Conservation (phyloP, 2,329 filamentous ascomycete genomes). For the Herpotrichia juniperi region DNA sequence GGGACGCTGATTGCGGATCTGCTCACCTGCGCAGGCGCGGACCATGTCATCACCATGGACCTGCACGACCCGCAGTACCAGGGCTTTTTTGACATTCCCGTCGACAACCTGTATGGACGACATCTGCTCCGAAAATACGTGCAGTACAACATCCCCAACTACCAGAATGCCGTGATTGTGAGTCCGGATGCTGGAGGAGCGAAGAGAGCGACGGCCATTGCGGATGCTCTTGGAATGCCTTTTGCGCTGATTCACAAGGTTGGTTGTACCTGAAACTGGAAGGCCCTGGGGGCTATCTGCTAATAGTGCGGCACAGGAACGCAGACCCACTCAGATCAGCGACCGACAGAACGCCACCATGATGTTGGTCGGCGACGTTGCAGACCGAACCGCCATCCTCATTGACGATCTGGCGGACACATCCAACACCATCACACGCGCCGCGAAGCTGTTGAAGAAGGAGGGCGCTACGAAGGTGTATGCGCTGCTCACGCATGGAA, state of each 20-base stretch:
- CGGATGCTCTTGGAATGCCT: constrained; percentile 89
- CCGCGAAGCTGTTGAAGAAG: constrained; percentile 94
- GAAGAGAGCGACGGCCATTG: constrained; percentile 93
- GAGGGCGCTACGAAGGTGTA: constrained; percentile 89
- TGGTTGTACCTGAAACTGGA: constrained; percentile 37
- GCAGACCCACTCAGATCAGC: constrained; percentile 83
- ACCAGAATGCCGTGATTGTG: constrained; percentile 86
- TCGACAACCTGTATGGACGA: constrained; percentile 94
- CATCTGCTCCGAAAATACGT: constrained; percentile 73
- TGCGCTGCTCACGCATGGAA: constrained; percentile 91
- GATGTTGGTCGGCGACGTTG: constrained; percentile 91
- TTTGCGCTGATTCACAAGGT: constrained; percentile 99
- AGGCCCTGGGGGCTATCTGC: background rate
- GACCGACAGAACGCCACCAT: constrained; percentile 83
- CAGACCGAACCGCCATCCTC: constrained; percentile 81
- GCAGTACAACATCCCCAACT: constrained; percentile 82
- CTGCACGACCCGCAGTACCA: constrained; percentile 91
- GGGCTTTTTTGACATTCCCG: constrained; percentile 97
- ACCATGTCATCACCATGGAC: constrained; percentile 98
- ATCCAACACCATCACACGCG: constrained; percentile 94
- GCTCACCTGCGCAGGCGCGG: constrained; percentile 91
- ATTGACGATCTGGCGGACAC: constrained; percentile 96
- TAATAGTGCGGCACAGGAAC: constrained; percentile 65
- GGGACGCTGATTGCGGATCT: constrained; percentile 94
- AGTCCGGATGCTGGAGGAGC: constrained; percentile 96